Evolutionary conservation across 768 basidiomycete species (phyloP).

Genomic region (Suillus tomentosus): DNA sequence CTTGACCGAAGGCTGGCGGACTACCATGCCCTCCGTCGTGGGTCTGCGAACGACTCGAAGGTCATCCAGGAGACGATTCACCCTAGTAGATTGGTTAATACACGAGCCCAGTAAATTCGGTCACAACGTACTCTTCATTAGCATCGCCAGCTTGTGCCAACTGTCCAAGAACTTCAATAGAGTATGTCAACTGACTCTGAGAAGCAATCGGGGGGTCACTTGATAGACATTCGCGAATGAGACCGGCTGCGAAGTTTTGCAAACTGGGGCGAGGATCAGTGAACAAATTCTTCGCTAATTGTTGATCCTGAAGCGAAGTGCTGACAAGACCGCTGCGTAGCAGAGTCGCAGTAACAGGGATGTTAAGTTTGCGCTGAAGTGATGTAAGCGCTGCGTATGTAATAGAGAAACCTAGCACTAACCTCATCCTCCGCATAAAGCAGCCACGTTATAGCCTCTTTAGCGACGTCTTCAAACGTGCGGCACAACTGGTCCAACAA

Average conservation of each 20-base stretch:
- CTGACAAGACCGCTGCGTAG: slow-evolving; percentile 82
- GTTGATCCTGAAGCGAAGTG: slow-evolving; percentile 79
- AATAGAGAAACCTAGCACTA: slow-evolving; percentile 25
- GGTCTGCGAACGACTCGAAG: slow-evolving; percentile 61
- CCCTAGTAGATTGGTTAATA: slow-evolving; percentile 43
- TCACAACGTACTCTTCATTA: slow-evolving; percentile 74
- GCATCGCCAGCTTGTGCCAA: slow-evolving; percentile 73
- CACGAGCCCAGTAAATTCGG: not conserved
- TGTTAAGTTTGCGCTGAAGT: slow-evolving; percentile 89
- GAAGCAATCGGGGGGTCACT: slow-evolving; percentile 79
- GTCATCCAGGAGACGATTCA: slow-evolving; percentile 76
- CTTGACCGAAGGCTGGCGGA: slow-evolving; percentile 54
- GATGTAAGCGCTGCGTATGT: slow-evolving; percentile 12
- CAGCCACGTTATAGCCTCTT: slow-evolving; percentile 96
- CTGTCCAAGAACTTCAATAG: slow-evolving; percentile 79
- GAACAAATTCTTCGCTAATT: slow-evolving; percentile 82
- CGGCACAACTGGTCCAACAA: slow-evolving; percentile 89
- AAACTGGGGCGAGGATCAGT: slow-evolving; percentile 77
- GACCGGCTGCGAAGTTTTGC: slow-evolving; percentile 77
- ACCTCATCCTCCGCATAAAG: slow-evolving; percentile 97
- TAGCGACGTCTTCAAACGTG: slow-evolving; percentile 88
- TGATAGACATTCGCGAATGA: slow-evolving; percentile 86
- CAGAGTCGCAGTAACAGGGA: slow-evolving; percentile 89
- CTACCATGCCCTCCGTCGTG: slow-evolving; percentile 38
- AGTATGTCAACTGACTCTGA: slow-evolving; percentile 75